Evolutionary conservation across 2,329 filamentous ascomycete species (phyloP).

Genomic region (Coniosporium tulheliwenetii): DNA sequence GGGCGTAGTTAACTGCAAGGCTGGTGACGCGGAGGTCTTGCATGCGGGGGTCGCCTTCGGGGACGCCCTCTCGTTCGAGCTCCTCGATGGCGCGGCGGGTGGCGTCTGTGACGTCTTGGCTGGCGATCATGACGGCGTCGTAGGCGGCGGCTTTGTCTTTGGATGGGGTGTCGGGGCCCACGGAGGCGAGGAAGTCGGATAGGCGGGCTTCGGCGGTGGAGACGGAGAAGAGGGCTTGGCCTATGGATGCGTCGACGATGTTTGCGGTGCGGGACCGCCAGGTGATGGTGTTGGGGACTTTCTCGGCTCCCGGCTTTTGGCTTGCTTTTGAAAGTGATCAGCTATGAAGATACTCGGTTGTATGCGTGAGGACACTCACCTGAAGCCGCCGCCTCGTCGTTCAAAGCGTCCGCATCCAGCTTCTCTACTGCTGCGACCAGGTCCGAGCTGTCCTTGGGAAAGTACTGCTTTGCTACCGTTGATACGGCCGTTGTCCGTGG

Average conservation of each 20-base stretch:
- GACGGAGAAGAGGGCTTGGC: conserved; percentile 63
- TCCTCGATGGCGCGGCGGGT: conserved; percentile 91
- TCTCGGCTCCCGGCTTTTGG: conserved; percentile 5
- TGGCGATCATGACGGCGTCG: conserved; percentile 76
- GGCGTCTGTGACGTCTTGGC: conserved; percentile 86
- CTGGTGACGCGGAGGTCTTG: conserved; percentile 85
- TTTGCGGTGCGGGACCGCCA: conserved; percentile 79
- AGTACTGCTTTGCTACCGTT: conserved; percentile 63
- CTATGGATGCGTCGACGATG: conserved; percentile 86
- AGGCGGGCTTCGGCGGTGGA: conserved; percentile 37
- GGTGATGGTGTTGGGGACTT: conserved; percentile 57
- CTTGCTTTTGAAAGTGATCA: background rate
- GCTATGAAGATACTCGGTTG: too few species aligned
- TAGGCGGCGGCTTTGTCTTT: conserved; percentile 72
- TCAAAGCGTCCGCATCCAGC: conserved; percentile 52
- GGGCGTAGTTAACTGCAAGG: conserved; percentile 84
- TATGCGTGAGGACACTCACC: conserved; percentile 1
- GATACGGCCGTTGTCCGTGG: conserved; percentile 72
- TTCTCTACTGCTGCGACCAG: conserved; percentile 54
- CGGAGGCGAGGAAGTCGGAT: conserved; percentile 27
- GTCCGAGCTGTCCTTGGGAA: conserved; percentile 47
- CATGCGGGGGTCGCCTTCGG: conserved; percentile 72
- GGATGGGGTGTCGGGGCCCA: conserved; percentile 26
- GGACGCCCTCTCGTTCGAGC: conserved; percentile 64
- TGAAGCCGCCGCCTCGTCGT: conserved; percentile 27